Base-by-base conservation (phyloP, 257 asterid species). In the Solanum piurae region DNA sequence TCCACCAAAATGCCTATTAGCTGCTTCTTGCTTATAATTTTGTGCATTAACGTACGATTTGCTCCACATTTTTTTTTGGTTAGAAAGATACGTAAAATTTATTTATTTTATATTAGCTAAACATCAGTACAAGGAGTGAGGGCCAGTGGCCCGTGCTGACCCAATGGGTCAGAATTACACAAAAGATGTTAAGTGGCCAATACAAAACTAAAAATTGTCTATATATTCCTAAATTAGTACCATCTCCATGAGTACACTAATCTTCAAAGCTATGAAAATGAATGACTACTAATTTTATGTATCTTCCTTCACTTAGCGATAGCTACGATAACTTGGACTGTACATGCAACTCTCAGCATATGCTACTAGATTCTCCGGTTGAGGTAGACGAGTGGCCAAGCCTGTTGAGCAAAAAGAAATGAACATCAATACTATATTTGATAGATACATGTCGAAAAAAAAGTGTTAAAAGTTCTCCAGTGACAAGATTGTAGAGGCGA, bases 281-380 rank as follows among this genome's bases (percentile, higher is more conserved):
- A 14, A 72, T 71, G 6, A 68, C 8, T 34, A 23, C 68, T 34
- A 40, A 38, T 29, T 33, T n/a, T 80, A 20, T 21, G 11, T 13
- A 37, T 85, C 6, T 87, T 87, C 42, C 60, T 36, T 85, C 9
- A 66, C 90, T 95, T 90, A 96, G 72, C 98, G 95, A 86, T 94
- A 96, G 92, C 91, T 94, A 66, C 93, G 93, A 55, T 96, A 96
- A 86, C 90, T 90, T 40, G 99, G 99, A 92, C 98, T 94, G 93
- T 96, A 96, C 99, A 96, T 95, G 82, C 96, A 96, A 91, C 98
- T 95, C 88, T 93, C 95, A 13, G 99, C 98, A 75, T 94, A 91
- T 76, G 94, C 90, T 58, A 87, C 95, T 44, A 96, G 91, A 89
- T 94, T 92, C 33, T 90, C 92, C 0, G 98, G 99, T 87, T 92